phyloP scores from a whole-genome alignment of 1,139 yeast species.

The Lodderomyces elongisporus region DNA sequence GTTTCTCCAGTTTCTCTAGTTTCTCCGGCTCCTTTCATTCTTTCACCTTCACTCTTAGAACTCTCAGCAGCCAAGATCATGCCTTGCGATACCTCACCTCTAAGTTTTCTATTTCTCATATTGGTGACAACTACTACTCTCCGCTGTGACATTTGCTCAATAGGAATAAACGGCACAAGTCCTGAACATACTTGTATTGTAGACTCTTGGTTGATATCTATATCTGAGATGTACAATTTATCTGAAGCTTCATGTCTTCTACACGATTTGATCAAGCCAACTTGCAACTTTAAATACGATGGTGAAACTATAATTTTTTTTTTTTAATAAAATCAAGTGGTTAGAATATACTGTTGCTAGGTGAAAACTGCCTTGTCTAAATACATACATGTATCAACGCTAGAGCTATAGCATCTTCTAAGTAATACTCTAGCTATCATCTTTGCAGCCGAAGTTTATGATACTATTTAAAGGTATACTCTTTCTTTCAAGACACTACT shows the following conservation, averaged over 20 bases:
- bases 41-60: no score
- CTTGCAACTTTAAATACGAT: constrained; percentile 27
- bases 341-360: no score
- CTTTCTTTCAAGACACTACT: no score
- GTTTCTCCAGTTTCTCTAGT: no score
- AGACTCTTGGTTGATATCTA: constrained; percentile 20
- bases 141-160: constrained; percentile 81
- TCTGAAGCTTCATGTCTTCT: constrained; percentile 49
- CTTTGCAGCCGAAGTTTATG: no score
- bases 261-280: constrained; percentile 43
- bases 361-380: no score
- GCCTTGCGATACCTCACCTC: constrained; percentile 57
- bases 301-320: constrained; percentile 21
- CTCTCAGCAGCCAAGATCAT: constrained; percentile 56
- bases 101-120: constrained; percentile 86
- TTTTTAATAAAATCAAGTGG: no score
- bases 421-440: no score
- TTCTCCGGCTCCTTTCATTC: no score
- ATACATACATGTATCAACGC: no score
- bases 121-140: constrained; percentile 80
- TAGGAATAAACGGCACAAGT: constrained; percentile 67
- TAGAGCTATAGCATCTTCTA: no score
- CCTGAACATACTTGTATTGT: constrained; percentile 53
- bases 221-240: constrained; percentile 47
- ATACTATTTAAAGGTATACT: no score